Base-by-base conservation (phyloP, 108 stramenopile genomes). In the Conticribra guillardii region DNA sequence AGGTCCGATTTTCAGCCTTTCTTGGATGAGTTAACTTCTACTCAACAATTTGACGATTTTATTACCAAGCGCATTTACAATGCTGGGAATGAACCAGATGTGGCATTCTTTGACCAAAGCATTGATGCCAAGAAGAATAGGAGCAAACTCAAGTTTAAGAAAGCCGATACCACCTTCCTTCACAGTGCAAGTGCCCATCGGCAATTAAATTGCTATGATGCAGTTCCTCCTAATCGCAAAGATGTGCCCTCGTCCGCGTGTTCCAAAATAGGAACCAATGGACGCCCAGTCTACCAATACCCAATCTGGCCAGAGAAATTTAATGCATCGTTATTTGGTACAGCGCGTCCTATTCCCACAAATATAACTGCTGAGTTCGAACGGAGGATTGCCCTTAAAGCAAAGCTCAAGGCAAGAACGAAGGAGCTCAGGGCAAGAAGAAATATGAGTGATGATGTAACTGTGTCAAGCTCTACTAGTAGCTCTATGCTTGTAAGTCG, bases 31-130 rank as follows among this genome's bases (percentile, higher is more conserved):
- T 54, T 96, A 1, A 81, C 85, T 26, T 28, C 31, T 18, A 96
- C 93, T 1, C 96, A 96, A 54, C 88, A 89, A 53, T 96, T 96
- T 71, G 89, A 94, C 64, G 89, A 90, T 51, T 96, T 95, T 62
- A 85, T 96, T 7, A 92, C 89, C 14, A 87, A 87, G 51, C 80
- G 92, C 4, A 69, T 96, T 66, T 90, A 90, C 73, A 84, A 85
- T 57, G 89, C 90, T 5, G 74, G 82, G 27, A 61, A 84, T 11
- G 77, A 83, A 19, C 87, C 92, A 2, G 87, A 89, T 37, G 84
- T 97, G n/a, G 76, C 65, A 0, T 95, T 95, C 54, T 97, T 97
- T 61, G 94, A 97, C 53, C 89, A 97, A 61, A 83, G 83, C 21
- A 89, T 97, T 51, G 69, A 83, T 29, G 96, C 89, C 11, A 94